Percentiles rank a stretch among this genome's conserved stretches.
Evolutionary conservation across 2,329 filamentous ascomycete species (phyloP).

Genomic region (Fusarium irregulare): DNA sequence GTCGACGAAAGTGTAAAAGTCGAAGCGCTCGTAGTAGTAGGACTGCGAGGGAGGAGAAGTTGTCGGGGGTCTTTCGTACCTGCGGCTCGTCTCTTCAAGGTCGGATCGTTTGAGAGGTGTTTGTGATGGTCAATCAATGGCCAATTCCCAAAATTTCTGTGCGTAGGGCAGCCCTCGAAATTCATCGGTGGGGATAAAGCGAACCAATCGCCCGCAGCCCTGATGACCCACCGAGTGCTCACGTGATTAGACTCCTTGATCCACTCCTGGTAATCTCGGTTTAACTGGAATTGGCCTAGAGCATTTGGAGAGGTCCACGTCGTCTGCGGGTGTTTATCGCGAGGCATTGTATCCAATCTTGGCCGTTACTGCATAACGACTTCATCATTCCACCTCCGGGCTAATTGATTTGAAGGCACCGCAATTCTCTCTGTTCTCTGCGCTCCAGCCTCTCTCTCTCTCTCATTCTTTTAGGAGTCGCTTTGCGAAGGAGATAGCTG

Average conservation of each 20-base stretch:
- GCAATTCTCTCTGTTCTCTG: constrained; percentile 32
- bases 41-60: constrained; percentile 37
- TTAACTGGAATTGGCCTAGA: constrained; percentile 41
- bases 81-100: constrained; percentile 56
- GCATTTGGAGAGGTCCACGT: constrained; percentile 38
- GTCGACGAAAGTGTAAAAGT: constrained; percentile 32
- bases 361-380: constrained; percentile 40
- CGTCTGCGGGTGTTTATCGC: constrained; percentile 42
- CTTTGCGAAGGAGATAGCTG: constrained; percentile 22
- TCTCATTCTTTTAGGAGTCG: constrained; percentile 22
- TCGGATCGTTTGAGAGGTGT: constrained; percentile 53
- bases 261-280: constrained; percentile 19
- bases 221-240: constrained; percentile 17
- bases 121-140: constrained; percentile 51
- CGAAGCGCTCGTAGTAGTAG: constrained; percentile 38
- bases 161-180: constrained; percentile 56
- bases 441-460: constrained; percentile 20
- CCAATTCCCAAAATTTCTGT: constrained; percentile 57
- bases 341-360: constrained; percentile 36
- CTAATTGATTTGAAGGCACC: constrained; percentile 26
- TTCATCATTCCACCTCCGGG: constrained; percentile 40
- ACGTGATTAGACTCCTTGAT: constrained; percentile 42
- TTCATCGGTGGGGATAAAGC: constrained; percentile 48
- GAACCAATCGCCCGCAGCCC: constrained; percentile 51
- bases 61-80: constrained; percentile 52